Percentiles rank a stretch among this genome's conserved stretches.
Evolutionary conservation across 495 filamentous ascomycete species (phyloP).

Genomic region (Oidiodendron maius): DNA sequence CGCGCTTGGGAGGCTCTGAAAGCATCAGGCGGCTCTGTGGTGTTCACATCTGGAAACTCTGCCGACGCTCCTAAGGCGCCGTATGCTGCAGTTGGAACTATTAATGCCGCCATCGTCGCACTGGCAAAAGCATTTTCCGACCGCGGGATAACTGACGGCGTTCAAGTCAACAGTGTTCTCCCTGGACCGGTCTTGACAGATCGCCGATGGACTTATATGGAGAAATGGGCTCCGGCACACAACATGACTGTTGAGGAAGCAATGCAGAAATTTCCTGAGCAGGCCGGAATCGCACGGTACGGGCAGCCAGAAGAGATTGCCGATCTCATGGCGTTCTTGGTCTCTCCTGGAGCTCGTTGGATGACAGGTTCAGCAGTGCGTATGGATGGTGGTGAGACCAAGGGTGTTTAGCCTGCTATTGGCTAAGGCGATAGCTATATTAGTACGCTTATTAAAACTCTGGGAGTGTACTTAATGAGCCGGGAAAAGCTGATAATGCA

Average conservation of each 20-base stretch:
- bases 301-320: slow-evolving; percentile 6
- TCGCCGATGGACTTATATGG: slow-evolving; percentile 5
- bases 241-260: slow-evolving; percentile 1
- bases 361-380: slow-evolving; percentile 10
- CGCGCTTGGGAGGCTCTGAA: neutral
- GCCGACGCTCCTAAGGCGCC: neutral
- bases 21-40: neutral
- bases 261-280: slow-evolving; percentile 3
- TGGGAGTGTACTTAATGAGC: no score
- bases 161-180: slow-evolving; percentile 6
- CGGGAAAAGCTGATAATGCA: no score
- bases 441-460: no score
- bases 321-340: slow-evolving; percentile 5
- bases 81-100: neutral
- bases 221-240: slow-evolving; percentile 8
- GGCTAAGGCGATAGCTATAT: slow-evolving; percentile 24
- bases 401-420: slow-evolving; percentile 31
- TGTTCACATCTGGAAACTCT: neutral
- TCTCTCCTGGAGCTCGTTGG: neutral
- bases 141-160: neutral
- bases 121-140: slow-evolving; percentile 6
- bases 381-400: slow-evolving; percentile 26
- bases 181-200: slow-evolving; percentile 3
- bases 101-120: slow-evolving; percentile 5
- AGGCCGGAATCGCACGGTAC: slow-evolving; percentile 1